Evolutionary conservation across 768 basidiomycete species (phyloP).

Genomic region (Boletus rufocinnamomeus): DNA sequence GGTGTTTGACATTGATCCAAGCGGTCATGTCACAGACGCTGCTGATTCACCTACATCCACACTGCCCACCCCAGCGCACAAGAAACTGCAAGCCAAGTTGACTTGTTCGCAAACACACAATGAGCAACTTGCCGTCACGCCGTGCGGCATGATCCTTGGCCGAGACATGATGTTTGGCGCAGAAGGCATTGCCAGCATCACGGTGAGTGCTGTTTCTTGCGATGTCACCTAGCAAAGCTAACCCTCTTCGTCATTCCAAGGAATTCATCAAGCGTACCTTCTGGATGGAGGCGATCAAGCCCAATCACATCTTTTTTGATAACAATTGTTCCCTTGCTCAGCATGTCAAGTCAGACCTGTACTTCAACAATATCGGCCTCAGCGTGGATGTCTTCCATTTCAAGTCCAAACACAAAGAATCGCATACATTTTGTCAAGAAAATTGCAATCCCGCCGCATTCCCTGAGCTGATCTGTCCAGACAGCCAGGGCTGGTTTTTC

Average conservation of each 20-base stretch:
- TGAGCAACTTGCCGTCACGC: too few species aligned
- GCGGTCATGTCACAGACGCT: too few species aligned
- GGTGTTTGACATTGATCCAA: background rate
- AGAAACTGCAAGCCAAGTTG: too few species aligned
- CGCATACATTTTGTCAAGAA: conserved; percentile 26
- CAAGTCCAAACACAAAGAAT: conserved; percentile 42
- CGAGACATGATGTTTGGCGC: too few species aligned
- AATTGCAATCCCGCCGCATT: conserved; percentile 35
- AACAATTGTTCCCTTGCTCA: conserved; percentile 4
- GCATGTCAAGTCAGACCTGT: background rate
- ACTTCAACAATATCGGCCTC: conserved; percentile 26
- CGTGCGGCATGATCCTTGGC: too few species aligned
- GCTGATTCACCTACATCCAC: too few species aligned
- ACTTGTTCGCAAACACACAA: too few species aligned
- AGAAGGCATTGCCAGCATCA: too few species aligned
- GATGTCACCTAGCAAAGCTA: too few species aligned
- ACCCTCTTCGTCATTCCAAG: too few species aligned
- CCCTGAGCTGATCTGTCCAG: conserved; percentile 30
- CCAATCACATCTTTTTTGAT: background rate
- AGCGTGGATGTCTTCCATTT: conserved; percentile 42
- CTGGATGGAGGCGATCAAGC: background rate
- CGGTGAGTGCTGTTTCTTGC: too few species aligned
- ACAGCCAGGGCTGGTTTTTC: conserved; percentile 35
- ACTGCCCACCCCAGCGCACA: too few species aligned
- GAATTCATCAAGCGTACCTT: conserved; percentile 12